A percentile compares a stretch with the other conserved stretches of the same genome.
These are phyloP conservation scores for Talaromyces sp. DNA, from an alignment of 2,329 filamentous ascomycete genomes.

Conservation along the genomic window DNA sequence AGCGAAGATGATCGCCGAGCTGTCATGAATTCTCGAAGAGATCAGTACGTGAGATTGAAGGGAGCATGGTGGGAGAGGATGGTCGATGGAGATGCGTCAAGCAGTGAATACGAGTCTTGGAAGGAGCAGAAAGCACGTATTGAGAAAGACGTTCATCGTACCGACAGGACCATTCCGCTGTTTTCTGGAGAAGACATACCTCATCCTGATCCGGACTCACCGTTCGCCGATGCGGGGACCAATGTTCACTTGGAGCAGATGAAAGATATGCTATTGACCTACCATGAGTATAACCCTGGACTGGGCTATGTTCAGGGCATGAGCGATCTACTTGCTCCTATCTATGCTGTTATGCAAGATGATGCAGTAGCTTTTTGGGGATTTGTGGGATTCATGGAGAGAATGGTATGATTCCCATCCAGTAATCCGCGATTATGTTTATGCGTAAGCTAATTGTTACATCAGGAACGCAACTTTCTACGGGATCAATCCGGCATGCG, in stretches of 20 bases:
- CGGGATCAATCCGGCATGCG: constrained; percentile 97
- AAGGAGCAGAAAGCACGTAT: constrained; percentile 85
- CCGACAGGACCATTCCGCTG: constrained; percentile 89
- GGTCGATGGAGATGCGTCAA: constrained; percentile 73
- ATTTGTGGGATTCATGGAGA: constrained; percentile 92
- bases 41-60: constrained; percentile 93
- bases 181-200: constrained; percentile 96
- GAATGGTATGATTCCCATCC: constrained; percentile 60
- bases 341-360: constrained; percentile 96
- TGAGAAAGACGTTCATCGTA: constrained; percentile 99
- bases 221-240: constrained; percentile 87
- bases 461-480: constrained; percentile 82
- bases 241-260: constrained; percentile 98
- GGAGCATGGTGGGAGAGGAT: constrained; percentile 95
- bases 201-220: constrained; percentile 92
- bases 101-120: constrained; percentile 91
- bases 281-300: constrained; percentile 95
- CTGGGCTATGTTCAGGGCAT: constrained; percentile 98
- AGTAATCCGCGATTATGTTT: not conserved
- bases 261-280: constrained; percentile 98
- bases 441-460: not conserved
- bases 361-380: constrained; percentile 96
- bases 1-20: constrained; percentile 79
- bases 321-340: constrained; percentile 92
- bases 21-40: constrained; percentile 76